Evolutionary conservation across 2,329 filamentous ascomycete species (phyloP).

Genomic region (Calcarisporium arbuscula): DNA sequence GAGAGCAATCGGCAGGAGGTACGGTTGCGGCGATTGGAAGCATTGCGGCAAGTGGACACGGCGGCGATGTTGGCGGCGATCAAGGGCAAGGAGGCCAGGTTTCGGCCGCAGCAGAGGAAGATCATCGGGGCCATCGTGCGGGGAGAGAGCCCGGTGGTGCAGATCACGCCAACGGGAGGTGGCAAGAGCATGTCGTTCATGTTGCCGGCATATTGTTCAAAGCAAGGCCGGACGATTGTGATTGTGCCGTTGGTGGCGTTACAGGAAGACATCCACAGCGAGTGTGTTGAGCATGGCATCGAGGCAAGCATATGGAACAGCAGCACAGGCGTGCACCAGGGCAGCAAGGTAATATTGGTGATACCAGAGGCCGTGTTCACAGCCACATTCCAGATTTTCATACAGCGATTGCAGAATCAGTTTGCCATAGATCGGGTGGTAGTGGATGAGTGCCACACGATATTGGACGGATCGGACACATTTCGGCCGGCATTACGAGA

Average conservation of each 20-base stretch:
- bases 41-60: neutral
- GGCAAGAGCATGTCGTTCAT: constrained; percentile 15
- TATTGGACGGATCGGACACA: constrained; percentile 5
- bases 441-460: constrained; percentile 6
- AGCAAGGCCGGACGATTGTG: constrained; percentile 6
- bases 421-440: constrained; percentile 5
- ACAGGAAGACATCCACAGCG: constrained; percentile 5
- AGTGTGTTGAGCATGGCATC: constrained; percentile 2
- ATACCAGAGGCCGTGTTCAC: constrained; percentile 4
- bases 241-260: constrained; percentile 9
- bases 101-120: constrained; percentile 6
- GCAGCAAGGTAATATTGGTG: constrained; percentile 4
- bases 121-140: constrained; percentile 8
- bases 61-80: constrained; percentile 6
- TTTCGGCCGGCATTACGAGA: constrained; percentile 1
- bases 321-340: neutral
- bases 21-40: constrained; percentile 1
- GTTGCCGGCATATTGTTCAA: constrained; percentile 9
- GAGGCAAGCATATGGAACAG: constrained; percentile 1
- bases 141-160: constrained; percentile 7
- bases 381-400: constrained; percentile 5
- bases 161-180: constrained; percentile 9
- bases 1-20: neutral
- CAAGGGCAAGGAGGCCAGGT: constrained; percentile 3
- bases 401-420: constrained; percentile 1